Base-by-base conservation (phyloP, 345 rosid species). In the Salix exigua region DNA sequence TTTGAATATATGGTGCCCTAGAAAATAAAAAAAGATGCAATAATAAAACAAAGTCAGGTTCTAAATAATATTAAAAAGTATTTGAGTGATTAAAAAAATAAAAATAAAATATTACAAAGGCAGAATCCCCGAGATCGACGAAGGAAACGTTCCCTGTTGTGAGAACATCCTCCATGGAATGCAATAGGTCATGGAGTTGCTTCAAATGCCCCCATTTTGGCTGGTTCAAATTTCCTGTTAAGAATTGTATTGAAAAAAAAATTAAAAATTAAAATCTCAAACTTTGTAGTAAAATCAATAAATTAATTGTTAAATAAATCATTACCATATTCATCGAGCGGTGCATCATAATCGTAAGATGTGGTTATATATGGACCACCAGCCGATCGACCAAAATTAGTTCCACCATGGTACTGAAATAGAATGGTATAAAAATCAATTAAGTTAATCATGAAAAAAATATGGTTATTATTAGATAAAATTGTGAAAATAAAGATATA, bases 131-230 rank as follows among this genome's bases (percentile, higher is more conserved):
- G 2, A 82, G 78, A 51, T 90, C 87, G 3, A 71, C 4, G 3
- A 35, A 53, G 14, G 88, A 76, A 21, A 83, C 68, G 26, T 85
- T 84, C 11, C 97, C 97, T 7, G 83, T 42, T 25, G 97, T 90
- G 37, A 93, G 83, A 7, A 80, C 72, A 6, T 80, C 78, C 87
- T 91, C 92, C 30, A 91, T 85, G 0, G 89, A 81, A 68, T 84
- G 90, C 73, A 91, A 76, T 14, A 85, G 68, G 11, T 50, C 78
- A 61, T 93, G 98, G 14, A 93, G 88, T 50, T 87, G 86, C 88
- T 89, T 93, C 83, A 90, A 76, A 33, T 94, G 97, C 2, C 94
- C 98, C 81, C 85, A 94, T 72, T 91, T 94, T 1, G 98, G 97
- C 68, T 94, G 92, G 78, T 94, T 91, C 76, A 88, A 69, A 71